Conservation (phyloP, 1,284 basidiomycete genomes). For the Pisolithus thermaeus region DNA sequence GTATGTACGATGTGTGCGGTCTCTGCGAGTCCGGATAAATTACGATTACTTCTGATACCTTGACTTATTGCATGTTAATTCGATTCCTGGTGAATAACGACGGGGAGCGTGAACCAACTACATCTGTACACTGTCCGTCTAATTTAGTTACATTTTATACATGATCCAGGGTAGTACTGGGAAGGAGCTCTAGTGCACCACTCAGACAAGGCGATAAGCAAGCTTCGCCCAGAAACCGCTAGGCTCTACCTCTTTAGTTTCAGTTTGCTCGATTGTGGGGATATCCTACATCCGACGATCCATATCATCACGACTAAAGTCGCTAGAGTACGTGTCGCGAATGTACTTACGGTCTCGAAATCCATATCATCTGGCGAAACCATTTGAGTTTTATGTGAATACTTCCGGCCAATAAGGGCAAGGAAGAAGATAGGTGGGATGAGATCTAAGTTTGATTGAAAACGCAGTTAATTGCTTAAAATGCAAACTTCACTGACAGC, state of each 20-base stretch:
- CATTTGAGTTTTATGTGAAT: slow-evolving; percentile 33
- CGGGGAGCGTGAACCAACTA: too few species aligned
- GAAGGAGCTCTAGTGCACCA: neutral
- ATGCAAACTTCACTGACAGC: neutral
- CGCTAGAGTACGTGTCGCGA: neutral
- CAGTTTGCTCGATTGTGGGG: slow-evolving; percentile 52
- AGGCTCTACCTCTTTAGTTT: slow-evolving; percentile 34
- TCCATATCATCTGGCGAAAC: slow-evolving; percentile 53
- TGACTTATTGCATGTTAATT: too few species aligned
- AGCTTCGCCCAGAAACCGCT: slow-evolving; percentile 33
- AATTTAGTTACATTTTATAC: neutral
- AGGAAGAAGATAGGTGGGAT: neutral
- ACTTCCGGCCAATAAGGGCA: neutral
- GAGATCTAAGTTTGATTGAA: neutral
- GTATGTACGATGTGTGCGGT: neutral
- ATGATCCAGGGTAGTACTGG: neutral
- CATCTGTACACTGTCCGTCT: neutral
- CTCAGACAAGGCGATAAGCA: slow-evolving; percentile 32
- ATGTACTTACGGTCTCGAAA: slow-evolving; percentile 36
- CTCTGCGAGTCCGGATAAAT: too few species aligned
- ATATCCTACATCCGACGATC: slow-evolving; percentile 32
- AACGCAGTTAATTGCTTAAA: neutral
- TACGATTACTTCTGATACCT: too few species aligned
- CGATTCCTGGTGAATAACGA: too few species aligned
- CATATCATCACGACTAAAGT: neutral